Conservation (phyloP, 2,329 filamentous ascomycete genomes). For the Ophiostoma perfectum region DNA sequence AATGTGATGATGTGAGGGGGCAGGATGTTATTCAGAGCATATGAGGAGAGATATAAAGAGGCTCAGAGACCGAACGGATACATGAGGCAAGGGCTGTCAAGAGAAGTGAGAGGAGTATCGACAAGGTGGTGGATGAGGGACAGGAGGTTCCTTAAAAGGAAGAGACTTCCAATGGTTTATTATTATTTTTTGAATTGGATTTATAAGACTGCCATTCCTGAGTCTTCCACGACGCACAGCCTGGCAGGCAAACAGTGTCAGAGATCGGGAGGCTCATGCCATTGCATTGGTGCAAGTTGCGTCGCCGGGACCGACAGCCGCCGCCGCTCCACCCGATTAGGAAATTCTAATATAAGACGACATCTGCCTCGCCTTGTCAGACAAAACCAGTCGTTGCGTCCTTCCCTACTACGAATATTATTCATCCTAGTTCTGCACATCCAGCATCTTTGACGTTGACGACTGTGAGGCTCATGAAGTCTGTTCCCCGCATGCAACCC, state of each 20-base stretch:
- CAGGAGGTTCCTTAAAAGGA: conserved; percentile 11
- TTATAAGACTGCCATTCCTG: conserved; percentile 16
- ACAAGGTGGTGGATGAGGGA: background rate
- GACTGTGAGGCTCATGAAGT: background rate
- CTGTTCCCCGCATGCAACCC: conserved; percentile 5
- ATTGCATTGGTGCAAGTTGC: conserved; percentile 6
- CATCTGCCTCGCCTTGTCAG: conserved; percentile 2
- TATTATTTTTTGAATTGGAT: conserved; percentile 15
- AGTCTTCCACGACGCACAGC: background rate
- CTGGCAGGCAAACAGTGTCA: background rate
- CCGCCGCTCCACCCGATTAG: conserved; percentile 15
- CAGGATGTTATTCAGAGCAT: background rate
- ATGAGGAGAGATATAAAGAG: background rate
- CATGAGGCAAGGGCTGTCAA: background rate
- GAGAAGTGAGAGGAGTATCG: background rate
- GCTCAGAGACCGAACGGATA: background rate
- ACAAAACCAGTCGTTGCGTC: background rate
- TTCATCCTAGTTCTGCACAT: background rate
- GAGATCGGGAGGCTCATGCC: conserved; percentile 10
- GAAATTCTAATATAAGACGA: conserved; percentile 13
- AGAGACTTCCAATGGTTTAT: background rate
- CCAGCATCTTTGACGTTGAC: background rate
- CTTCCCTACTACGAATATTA: background rate
- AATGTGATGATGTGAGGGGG: conserved; percentile 7
- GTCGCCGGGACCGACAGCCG: conserved; percentile 24